Evolutionary conservation across 202 grass and related monocot species (phyloP).

Genomic region (Sporobolus alterniflorus): DNA sequence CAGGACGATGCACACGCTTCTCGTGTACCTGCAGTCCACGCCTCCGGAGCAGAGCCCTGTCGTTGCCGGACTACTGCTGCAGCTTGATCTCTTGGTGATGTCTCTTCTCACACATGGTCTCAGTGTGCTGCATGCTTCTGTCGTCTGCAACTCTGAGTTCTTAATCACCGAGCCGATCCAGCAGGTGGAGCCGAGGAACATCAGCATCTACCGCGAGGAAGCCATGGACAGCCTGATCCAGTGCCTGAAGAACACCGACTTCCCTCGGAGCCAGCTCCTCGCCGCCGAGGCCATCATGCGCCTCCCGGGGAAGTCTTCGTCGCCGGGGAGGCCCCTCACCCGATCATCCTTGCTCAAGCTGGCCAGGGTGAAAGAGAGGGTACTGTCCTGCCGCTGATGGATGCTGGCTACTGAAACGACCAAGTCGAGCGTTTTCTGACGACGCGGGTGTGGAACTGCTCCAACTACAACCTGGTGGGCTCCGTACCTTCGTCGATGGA

Average conservation of each 20-base stretch:
- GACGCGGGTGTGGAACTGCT: conserved; percentile 61
- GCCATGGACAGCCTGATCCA: conserved; percentile 63
- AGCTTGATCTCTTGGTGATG: conserved; percentile 75
- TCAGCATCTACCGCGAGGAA: conserved; percentile 74
- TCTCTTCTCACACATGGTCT: too few relatives aligned
- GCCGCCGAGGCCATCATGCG: conserved; percentile 68
- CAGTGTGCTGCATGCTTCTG: too few relatives aligned
- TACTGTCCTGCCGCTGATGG: too few relatives aligned
- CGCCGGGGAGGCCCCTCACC: conserved; percentile 60
- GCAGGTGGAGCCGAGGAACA: conserved; percentile 79
- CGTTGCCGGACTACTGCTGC: conserved; percentile 65
- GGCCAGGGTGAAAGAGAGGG: conserved; percentile 62
- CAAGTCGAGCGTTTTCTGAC: too few relatives aligned
- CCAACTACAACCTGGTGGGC: conserved; percentile 60
- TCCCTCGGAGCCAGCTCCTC: conserved; percentile 58
- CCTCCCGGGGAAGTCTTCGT: conserved; percentile 63
- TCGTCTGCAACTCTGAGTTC: too few relatives aligned
- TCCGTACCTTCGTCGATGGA: conserved; percentile 55
- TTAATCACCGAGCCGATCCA: too few relatives aligned
- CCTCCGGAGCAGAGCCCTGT: conserved; percentile 55
- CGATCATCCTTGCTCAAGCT: conserved; percentile 60
- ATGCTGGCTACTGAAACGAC: too few relatives aligned
- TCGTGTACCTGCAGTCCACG: conserved; percentile 62
- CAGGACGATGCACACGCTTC: conserved; percentile 64
- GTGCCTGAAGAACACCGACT: conserved; percentile 66